Evolutionary conservation across 208 protist species (phyloP).

Genomic region (Lotmaria passim): DNA sequence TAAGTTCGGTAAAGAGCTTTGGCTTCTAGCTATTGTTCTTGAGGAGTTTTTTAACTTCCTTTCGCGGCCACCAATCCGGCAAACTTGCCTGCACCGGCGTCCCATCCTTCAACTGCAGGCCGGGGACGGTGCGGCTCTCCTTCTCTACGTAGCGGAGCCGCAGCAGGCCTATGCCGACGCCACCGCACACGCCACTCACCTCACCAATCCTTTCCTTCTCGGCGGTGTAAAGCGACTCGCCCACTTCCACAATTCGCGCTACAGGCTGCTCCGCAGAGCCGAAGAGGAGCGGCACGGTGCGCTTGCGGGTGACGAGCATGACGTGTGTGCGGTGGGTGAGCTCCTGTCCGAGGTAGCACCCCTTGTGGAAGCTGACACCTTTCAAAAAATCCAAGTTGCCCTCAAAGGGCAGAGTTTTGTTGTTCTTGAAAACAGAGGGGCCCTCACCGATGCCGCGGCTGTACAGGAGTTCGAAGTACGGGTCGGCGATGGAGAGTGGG

Average conservation of each 20-base stretch:
- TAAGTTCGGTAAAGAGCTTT: too few relatives aligned
- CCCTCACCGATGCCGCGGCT: constrained; percentile 87
- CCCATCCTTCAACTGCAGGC: constrained; percentile 49
- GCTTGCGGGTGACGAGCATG: constrained; percentile 93
- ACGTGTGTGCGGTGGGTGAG: constrained; percentile 95
- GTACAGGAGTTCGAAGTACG: constrained; percentile 63
- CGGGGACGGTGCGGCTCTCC: constrained; percentile 47
- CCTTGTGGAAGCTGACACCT: constrained; percentile 94
- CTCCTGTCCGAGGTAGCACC: constrained; percentile 97
- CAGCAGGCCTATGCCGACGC: constrained; percentile 64
- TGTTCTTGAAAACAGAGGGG: constrained; percentile 56
- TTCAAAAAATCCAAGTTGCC: constrained; percentile 91
- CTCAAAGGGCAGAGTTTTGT: constrained; percentile 91
- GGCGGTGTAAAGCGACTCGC: constrained; percentile 48
- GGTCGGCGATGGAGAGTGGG: constrained; percentile 8
- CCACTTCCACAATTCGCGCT: constrained; percentile 21
- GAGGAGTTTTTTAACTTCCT: constrained; percentile 75
- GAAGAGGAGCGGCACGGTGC: constrained; percentile 84
- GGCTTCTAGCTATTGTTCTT: constrained; percentile 45
- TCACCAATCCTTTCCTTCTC: constrained; percentile 67
- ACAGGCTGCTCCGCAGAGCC: not conserved
- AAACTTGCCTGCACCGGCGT: constrained; percentile 42
- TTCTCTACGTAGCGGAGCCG: constrained; percentile 76
- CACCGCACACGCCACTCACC: constrained; percentile 54
- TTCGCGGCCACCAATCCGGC: constrained; percentile 78